Evolutionary conservation across 306 rosid species (phyloP), one percentile per base, ranked within the genome.

Genomic region (Herpetospermum pedunculosum): DNA sequence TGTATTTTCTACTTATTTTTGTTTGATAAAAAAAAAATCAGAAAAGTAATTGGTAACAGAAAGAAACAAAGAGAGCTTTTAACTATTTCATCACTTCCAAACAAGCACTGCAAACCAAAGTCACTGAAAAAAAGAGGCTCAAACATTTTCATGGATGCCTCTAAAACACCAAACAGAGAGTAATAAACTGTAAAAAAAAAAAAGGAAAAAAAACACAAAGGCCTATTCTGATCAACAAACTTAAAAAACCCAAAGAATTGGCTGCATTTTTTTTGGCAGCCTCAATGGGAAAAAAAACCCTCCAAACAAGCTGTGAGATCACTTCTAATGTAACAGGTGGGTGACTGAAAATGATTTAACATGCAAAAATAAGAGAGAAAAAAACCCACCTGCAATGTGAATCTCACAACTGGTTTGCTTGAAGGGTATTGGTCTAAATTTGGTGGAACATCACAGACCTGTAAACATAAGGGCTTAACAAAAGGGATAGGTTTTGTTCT

Each of bases 351-450:
- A 87, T 53, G 79, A 85, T 41, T 79, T 83, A 48, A 80, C 94
- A 81, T 79, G 87, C 80, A 83, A 87, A 85, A 86, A 84, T 0
- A 6, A 38, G 19, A 57, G 3, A 32, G 73, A 18, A 47, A 84
- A 85, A 82, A 79, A 52, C 85, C 90, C 86, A 52, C 85, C 88
- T 79, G 85, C 77, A 87, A 87, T 77, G 67, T 75, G 77, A 75
- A 79, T 76, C 84, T 84, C 41, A 76, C 88, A 86, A 81, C 80
- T 79, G 81, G 78, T 84, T 81, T 70, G 80, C 81, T 75, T 84
- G 82, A 58, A 52, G 75, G 44, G 48, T 69, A 55, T 82, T 54
- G 77, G 81, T 77, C 53, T 65, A 52, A 55, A 72, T 28, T 34
- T 80, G 83, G 57, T 63, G 52, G 78, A 76, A 81, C 79, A 77